These are phyloP conservation scores for Ulota crispa DNA, from an alignment of 225 moss, liverwort and hornwort species.

Conservation along the genomic window DNA sequence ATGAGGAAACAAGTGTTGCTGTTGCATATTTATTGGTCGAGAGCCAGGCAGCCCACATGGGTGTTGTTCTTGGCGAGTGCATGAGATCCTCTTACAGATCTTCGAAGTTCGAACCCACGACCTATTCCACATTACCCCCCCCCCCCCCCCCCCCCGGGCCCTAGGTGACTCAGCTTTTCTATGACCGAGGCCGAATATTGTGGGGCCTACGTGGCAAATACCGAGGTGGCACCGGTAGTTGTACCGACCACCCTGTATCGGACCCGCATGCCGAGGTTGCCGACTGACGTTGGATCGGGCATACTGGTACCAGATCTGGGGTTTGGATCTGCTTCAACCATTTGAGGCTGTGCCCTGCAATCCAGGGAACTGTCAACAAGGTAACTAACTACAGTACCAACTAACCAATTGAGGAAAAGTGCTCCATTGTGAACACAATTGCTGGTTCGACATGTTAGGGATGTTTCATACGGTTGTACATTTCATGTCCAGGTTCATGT, in stretches of 20 bases:
- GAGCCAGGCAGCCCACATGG: neutral
- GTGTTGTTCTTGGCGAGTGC: neutral
- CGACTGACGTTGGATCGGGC: slow-evolving; percentile 15
- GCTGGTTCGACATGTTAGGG: no score
- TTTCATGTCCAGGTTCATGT: no score
- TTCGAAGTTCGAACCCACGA: neutral
- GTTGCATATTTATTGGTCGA: neutral
- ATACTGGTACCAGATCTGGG: neutral
- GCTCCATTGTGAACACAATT: no score
- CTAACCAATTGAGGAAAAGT: no score
- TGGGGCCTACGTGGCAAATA: neutral
- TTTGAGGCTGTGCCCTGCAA: neutral
- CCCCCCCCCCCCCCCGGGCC: neutral
- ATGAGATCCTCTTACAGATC: neutral
- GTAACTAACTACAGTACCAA: no score
- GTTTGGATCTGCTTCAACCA: neutral
- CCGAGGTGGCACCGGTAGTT: no score
- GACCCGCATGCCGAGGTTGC: neutral
- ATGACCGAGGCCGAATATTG: neutral
- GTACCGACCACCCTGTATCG: slow-evolving; percentile 7
- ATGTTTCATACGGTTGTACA: no score
- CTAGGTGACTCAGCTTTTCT: neutral
- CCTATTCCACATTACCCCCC: neutral
- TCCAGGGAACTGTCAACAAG: neutral
- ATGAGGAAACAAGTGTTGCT: neutral